phyloP scores from a whole-genome alignment of 2,329 filamentous ascomycete genomes.

The Alternaria postmessia region DNA sequence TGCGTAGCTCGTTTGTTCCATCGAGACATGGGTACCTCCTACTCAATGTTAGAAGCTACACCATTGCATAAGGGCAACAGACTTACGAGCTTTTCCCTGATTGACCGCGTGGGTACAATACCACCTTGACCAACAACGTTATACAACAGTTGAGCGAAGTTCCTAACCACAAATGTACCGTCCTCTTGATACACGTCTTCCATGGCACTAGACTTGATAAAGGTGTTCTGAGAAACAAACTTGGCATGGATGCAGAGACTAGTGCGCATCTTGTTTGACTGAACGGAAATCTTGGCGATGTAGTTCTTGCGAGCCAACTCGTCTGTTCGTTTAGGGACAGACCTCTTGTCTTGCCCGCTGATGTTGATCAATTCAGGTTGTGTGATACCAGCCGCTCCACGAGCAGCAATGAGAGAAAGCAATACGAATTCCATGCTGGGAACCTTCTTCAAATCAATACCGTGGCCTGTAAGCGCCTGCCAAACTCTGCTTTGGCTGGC shows the following conservation, averaged over 20 bases:
- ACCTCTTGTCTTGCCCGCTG: slow-evolving; percentile 71
- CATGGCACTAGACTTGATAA: slow-evolving; percentile 36
- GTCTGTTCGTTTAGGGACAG: slow-evolving; percentile 68
- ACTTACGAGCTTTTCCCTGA: slow-evolving; percentile 59
- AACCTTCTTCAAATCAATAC: slow-evolving; percentile 63
- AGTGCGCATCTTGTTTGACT: slow-evolving; percentile 58
- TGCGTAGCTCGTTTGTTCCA: slow-evolving; percentile 52
- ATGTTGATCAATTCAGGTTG: slow-evolving; percentile 64
- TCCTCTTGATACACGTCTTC: slow-evolving; percentile 48
- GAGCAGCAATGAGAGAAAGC: slow-evolving; percentile 66
- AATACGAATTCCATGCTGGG: slow-evolving; percentile 64
- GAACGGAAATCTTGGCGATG: slow-evolving; percentile 61
- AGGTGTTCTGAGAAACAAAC: slow-evolving; percentile 52
- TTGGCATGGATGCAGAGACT: slow-evolving; percentile 64
- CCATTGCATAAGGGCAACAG: not conserved
- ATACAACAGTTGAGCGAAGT: slow-evolving; percentile 60
- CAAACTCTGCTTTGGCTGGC: slow-evolving; percentile 66
- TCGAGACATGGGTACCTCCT: slow-evolving; percentile 44
- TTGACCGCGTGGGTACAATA: slow-evolving; percentile 62
- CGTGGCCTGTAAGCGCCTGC: slow-evolving; percentile 68
- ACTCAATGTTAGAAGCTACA: slow-evolving; percentile 22
- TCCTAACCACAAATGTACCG: slow-evolving; percentile 57
- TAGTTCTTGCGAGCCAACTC: slow-evolving; percentile 65
- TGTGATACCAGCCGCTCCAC: slow-evolving; percentile 62
- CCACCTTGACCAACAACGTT: slow-evolving; percentile 58